Conservation (phyloP, 1,284 basidiomycete genomes). For the Cryptococcus jaspeensis region DNA sequence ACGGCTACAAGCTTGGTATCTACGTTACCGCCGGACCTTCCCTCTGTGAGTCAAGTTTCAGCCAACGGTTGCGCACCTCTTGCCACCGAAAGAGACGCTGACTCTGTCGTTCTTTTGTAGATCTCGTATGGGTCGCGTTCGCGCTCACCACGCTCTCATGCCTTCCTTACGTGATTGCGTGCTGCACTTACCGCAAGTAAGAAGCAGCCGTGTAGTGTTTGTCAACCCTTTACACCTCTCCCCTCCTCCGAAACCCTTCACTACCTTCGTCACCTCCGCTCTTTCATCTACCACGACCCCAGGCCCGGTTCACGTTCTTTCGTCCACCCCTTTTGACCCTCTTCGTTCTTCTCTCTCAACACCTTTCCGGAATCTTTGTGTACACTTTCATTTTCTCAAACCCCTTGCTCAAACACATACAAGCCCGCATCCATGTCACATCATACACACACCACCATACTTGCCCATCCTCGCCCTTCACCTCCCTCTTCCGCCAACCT, state of each 20-base stretch:
- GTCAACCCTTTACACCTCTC: conserved; percentile 1
- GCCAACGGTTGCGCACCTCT: not conserved
- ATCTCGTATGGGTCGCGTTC: conserved; percentile 51
- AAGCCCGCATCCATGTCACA: too few relatives aligned
- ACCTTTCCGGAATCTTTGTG: not conserved
- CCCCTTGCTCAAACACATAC: not conserved
- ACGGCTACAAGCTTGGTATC: conserved; percentile 38
- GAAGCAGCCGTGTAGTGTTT: not conserved
- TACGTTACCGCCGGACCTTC: conserved; percentile 36
- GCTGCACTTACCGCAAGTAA: conserved; percentile 45
- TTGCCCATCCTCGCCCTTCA: too few relatives aligned
- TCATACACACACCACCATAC: too few relatives aligned
- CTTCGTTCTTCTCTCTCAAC: not conserved
- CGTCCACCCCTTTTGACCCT: not conserved
- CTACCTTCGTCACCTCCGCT: not conserved
- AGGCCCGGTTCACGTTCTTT: not conserved
- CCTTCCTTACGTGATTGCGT: conserved; percentile 49
- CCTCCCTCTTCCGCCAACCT: too few relatives aligned
- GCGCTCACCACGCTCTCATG: conserved; percentile 44
- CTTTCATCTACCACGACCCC: not conserved
- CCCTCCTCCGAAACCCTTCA: not conserved
- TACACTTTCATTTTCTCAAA: not conserved
- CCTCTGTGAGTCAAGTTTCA: conserved; percentile 37
- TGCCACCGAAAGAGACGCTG: not conserved
- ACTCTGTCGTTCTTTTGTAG: conserved; percentile 15